Percentiles rank a stretch among this genome's conserved stretches.
phyloP scores from a whole-genome alignment of 75 land plant genomes.

The Cryptomeria japonica region DNA sequence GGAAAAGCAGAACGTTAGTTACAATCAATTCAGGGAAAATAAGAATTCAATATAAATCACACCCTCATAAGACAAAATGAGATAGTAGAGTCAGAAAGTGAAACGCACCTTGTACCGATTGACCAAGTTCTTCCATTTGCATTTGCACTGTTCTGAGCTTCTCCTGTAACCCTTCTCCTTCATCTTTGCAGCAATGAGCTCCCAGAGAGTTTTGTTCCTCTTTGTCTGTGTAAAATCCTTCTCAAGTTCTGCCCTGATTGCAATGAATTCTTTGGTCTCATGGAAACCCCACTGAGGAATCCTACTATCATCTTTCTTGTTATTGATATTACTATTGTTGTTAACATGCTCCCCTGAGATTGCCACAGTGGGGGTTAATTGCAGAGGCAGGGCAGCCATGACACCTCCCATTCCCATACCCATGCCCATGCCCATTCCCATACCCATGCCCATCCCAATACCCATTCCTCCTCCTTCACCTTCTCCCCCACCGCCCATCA shows the following conservation, averaged over 20 bases:
- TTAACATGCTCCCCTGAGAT: neutral
- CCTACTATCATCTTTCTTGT: neutral
- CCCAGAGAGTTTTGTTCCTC: constrained; percentile 90
- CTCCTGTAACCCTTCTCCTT: constrained; percentile 77
- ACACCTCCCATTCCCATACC: neutral
- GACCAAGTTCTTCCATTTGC: constrained; percentile 96
- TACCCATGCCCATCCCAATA: neutral
- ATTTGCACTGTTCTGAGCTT: constrained; percentile 95
- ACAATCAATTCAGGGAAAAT: neutral
- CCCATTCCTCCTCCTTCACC: neutral
- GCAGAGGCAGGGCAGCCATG: neutral
- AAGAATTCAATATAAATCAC: neutral
- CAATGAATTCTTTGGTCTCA: constrained; percentile 89
- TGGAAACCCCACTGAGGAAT: constrained; percentile 73
- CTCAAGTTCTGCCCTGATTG: constrained; percentile 83
- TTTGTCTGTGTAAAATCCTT: constrained; percentile 73
- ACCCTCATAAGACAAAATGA: neutral
- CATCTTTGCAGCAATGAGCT: constrained; percentile 71
- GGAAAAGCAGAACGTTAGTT: neutral
- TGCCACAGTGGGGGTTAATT: neutral
- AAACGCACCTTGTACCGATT: constrained; percentile 80
- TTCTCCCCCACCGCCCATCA: neutral
- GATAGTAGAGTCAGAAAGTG: neutral
- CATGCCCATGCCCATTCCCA: neutral
- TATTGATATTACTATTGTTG: neutral